phyloP scores from a whole-genome alignment of 345 rosid genomes.

The Carallia brachiata region DNA sequence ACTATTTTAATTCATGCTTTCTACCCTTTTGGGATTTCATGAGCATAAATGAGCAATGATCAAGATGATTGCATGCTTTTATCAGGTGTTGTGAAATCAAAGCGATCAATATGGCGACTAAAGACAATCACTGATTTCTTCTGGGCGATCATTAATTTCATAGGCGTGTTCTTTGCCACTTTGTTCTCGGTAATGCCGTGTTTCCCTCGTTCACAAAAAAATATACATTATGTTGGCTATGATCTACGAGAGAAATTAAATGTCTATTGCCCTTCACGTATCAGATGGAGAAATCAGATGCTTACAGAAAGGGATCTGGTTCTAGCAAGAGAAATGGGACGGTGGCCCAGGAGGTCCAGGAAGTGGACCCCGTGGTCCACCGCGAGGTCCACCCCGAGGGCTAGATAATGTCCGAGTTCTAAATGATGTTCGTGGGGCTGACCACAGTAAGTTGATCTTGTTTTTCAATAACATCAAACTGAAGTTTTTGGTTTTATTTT shows the following conservation, averaged over 20 bases:
- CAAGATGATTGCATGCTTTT: background rate
- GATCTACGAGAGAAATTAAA: no score
- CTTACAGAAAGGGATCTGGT: conserved; percentile 60
- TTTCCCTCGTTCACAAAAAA: background rate
- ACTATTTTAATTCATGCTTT: background rate
- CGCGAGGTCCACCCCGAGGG: conserved; percentile 22
- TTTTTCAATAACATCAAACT: background rate
- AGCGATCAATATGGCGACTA: conserved; percentile 54
- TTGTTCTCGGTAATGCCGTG: conserved; percentile 59
- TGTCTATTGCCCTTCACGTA: background rate
- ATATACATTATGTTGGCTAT: no score
- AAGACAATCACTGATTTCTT: conserved; percentile 61
- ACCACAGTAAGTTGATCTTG: conserved; percentile 47
- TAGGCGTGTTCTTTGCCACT: conserved; percentile 56
- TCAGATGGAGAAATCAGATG: conserved; percentile 83
- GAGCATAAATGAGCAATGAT: background rate
- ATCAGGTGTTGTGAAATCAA: conserved; percentile 32
- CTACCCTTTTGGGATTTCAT: background rate
- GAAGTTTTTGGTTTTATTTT: background rate
- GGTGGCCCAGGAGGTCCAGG: conserved; percentile 52
- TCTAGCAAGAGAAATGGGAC: conserved; percentile 85
- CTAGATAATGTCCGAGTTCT: conserved; percentile 70
- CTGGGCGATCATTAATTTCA: conserved; percentile 62
- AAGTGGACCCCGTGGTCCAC: conserved; percentile 54
- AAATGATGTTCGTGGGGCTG: conserved; percentile 65